These are phyloP conservation scores for Starmerella bacillaris DNA, from an alignment of 805 yeast species.

Conservation along the genomic window DNA sequence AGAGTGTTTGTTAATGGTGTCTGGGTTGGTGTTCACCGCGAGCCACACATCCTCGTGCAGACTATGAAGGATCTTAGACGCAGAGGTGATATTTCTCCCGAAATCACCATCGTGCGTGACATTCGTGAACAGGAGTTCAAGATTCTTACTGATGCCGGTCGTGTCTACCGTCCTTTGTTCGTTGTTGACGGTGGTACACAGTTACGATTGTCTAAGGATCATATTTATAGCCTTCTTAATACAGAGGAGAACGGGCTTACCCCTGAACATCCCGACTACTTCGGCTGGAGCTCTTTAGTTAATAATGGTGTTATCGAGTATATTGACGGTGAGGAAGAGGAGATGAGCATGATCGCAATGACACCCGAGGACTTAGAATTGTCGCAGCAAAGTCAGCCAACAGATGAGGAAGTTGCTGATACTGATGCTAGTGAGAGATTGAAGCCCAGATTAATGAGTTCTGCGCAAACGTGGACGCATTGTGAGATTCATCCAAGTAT, in stretches of 20 bases:
- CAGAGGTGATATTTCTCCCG: slow-evolving; percentile 87
- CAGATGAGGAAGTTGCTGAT: slow-evolving; percentile 13
- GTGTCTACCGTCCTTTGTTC: slow-evolving; percentile 92
- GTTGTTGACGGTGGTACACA: slow-evolving; percentile 81
- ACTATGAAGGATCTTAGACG: slow-evolving; percentile 84
- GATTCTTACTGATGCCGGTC: slow-evolving; percentile 94
- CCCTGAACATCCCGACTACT: slow-evolving; percentile 35
- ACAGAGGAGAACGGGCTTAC: slow-evolving; percentile 30
- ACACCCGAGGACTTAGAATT: slow-evolving; percentile 89
- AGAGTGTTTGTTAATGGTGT: slow-evolving; percentile 96
- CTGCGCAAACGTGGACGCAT: slow-evolving; percentile 79
- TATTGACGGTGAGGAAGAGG: slow-evolving; percentile 98
- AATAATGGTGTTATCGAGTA: slow-evolving; percentile 83
- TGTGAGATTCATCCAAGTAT: slow-evolving; percentile 98
- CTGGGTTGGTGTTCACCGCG: slow-evolving; percentile 98
- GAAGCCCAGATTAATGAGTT: slow-evolving; percentile 43
- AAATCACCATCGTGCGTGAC: slow-evolving; percentile 91
- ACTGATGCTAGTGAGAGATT: slow-evolving; percentile 57
- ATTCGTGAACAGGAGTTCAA: slow-evolving; percentile 92
- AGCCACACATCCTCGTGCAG: slow-evolving; percentile 78
- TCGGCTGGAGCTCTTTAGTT: slow-evolving; percentile 72
- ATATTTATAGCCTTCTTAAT: slow-evolving; percentile 51
- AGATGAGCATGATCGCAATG: slow-evolving; percentile 96
- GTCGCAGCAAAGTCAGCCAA: slow-evolving; percentile 25
- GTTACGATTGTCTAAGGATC: slow-evolving; percentile 67